These are phyloP conservation scores for Cajanus cajan DNA, from an alignment of 306 rosid species.

Conservation along the genomic window DNA sequence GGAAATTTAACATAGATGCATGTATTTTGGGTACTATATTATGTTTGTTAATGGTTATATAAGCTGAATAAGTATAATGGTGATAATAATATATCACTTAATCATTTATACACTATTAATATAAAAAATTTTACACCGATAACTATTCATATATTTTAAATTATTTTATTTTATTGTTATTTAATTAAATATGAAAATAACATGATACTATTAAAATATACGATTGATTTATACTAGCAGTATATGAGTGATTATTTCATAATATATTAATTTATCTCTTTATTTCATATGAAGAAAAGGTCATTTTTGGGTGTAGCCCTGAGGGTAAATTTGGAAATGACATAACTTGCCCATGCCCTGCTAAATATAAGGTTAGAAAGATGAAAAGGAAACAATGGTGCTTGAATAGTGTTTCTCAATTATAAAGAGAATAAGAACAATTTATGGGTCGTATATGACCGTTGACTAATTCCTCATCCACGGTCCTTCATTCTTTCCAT, in stretches of 20 bases:
- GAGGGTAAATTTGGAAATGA: slow-evolving; percentile 17
- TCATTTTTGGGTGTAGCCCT: background rate
- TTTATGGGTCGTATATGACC: slow-evolving; percentile 48
- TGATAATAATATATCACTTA: too few relatives aligned
- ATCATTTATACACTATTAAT: too few relatives aligned
- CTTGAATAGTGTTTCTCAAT: slow-evolving; percentile 15
- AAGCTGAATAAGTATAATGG: background rate
- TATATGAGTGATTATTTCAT: too few relatives aligned
- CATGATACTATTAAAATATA: too few relatives aligned
- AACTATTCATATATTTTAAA: too few relatives aligned
- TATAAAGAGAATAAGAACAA: slow-evolving; percentile 36
- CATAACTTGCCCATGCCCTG: slow-evolving; percentile 3
- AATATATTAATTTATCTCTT: too few relatives aligned
- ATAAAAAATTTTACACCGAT: too few relatives aligned
- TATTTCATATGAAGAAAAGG: background rate
- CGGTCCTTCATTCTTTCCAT: slow-evolving; percentile 4
- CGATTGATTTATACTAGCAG: too few relatives aligned
- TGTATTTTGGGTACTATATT: background rate
- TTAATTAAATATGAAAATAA: too few relatives aligned
- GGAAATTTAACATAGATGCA: background rate
- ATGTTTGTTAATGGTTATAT: background rate
- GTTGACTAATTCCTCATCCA: slow-evolving; percentile 34
- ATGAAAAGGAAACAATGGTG: slow-evolving; percentile 20
- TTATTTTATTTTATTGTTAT: too few relatives aligned
- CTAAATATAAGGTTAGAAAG: slow-evolving; percentile 12